Conservation (phyloP, 257 asterid species). For the Plantago ovata region DNA sequence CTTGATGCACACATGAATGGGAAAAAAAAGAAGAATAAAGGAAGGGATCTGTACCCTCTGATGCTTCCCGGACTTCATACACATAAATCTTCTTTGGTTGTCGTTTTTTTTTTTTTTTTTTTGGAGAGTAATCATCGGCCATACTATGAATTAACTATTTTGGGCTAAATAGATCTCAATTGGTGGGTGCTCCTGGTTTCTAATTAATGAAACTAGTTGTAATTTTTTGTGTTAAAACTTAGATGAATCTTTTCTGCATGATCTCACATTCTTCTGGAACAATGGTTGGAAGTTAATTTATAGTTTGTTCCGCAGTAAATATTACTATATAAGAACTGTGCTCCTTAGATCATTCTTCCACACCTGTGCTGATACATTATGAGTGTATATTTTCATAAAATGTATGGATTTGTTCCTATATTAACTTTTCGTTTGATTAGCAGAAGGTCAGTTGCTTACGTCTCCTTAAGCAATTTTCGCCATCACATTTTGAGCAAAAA, state of each 20-base stretch:
- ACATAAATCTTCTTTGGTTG: constrained; percentile 10
- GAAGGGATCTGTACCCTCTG: constrained; percentile 16
- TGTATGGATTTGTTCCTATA: not conserved
- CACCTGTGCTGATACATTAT: too few species aligned
- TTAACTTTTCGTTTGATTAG: constrained; percentile 8
- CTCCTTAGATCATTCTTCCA: not conserved
- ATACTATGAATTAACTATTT: not conserved
- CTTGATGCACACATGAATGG: constrained; percentile 3
- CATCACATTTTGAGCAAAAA: constrained; percentile 62
- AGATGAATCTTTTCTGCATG: constrained; percentile 10
- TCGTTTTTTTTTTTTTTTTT: constrained; percentile 4
- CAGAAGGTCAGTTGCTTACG: constrained; percentile 81
- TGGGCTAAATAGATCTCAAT: not conserved
- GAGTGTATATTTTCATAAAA: not conserved
- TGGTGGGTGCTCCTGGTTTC: not conserved
- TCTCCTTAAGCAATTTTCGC: constrained; percentile 71
- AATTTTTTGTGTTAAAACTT: constrained; percentile 9
- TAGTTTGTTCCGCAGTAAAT: not conserved
- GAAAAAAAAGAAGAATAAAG: too few species aligned
- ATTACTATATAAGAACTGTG: not conserved
- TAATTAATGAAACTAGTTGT: constrained; percentile 9
- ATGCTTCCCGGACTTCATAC: constrained; percentile 7
- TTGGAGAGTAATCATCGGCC: constrained; percentile 17
- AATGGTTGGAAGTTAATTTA: not conserved
- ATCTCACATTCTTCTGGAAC: not conserved